Percentiles rank a stretch among this genome's conserved stretches.
Conservation (phyloP, 306 rosid genomes). For the Chamaecrista fasciculata region DNA sequence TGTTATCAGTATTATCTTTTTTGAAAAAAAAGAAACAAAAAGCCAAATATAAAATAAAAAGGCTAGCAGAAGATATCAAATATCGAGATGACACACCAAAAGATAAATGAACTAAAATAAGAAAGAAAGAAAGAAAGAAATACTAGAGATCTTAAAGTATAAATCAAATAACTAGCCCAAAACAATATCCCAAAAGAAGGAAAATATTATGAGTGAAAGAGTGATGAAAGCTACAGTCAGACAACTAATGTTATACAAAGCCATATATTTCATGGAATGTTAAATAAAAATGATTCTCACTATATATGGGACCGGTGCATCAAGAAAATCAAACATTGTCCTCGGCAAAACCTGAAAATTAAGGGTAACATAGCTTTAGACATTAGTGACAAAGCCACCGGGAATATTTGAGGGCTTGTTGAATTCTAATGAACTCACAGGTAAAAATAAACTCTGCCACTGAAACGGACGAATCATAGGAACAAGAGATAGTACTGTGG, state of each 20-base stretch:
- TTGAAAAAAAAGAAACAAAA: not conserved
- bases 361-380: slow-evolving; percentile 31
- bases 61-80: not conserved
- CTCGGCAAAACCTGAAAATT: slow-evolving; percentile 78
- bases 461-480: slow-evolving; percentile 96
- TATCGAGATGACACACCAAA: not conserved
- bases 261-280: slow-evolving; percentile 8
- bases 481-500: slow-evolving; percentile 70
- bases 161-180: not conserved
- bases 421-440: slow-evolving; percentile 59
- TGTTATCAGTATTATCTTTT: too few relatives aligned
- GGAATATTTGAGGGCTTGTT: slow-evolving; percentile 21
- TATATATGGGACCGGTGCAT: slow-evolving; percentile 96
- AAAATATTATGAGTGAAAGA: not conserved
- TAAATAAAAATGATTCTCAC: slow-evolving; percentile 52
- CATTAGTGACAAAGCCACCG: not conserved
- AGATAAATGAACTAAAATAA: too few relatives aligned
- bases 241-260: not conserved
- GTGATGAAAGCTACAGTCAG: not conserved
- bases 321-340: slow-evolving; percentile 84
- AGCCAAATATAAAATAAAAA: not conserved
- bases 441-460: slow-evolving; percentile 97
- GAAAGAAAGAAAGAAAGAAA: not conserved
- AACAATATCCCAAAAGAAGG: not conserved
- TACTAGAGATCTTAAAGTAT: slow-evolving; percentile 2